Base-by-base conservation (phyloP, 805 yeast genomes). In the Yarrowia deformans region DNA sequence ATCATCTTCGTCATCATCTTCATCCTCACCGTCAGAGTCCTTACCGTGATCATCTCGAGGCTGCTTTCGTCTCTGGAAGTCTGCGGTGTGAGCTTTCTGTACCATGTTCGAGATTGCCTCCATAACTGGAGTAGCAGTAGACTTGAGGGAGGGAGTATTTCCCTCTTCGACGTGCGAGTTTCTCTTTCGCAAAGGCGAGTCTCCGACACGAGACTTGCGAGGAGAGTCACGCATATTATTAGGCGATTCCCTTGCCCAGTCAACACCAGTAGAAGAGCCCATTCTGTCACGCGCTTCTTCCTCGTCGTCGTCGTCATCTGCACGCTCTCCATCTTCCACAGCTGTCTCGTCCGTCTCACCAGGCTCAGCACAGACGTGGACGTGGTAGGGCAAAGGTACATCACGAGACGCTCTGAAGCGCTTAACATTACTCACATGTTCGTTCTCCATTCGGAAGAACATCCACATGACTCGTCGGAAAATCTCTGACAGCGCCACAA, bases 401-500 rank as follows among this genome's bases (percentile, higher is more conserved):
- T 94, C 97, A 70, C 96, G 86, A 10, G 96, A 88, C 0, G 98
- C 98, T 72, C 97, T 84, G 78, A 88, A 90, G 54, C 92, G 80
- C 69, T 87, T 87, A 12, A 93, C 97, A 76, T 94, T 94, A 0
- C 98, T 88, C 58, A 93, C 89, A 78, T 95, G 99, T 78, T 95
- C 98, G 78, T 95, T 95, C 74, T 95, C 99, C 84, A 95, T 90
- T 80, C 99, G 88, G 81, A 95, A 89, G 61, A 90, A 85, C 8
- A 92, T 83, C 99, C 99, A 95, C 14, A 94, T 80, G 73, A 91
- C 90, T 75, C 99, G 83, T 76, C 99, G 84, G 2, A 90, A 42
- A 3, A 92, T 79, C 78, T 95, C 99, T 0, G 95, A 91, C 37
- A 90, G 72, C 0, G 97, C 97, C 61, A 95, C 86, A 64, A 86